These are phyloP conservation scores for Hanseniaspora mollemarum DNA, from an alignment of 805 yeast genomes.

Conservation along the genomic window DNA sequence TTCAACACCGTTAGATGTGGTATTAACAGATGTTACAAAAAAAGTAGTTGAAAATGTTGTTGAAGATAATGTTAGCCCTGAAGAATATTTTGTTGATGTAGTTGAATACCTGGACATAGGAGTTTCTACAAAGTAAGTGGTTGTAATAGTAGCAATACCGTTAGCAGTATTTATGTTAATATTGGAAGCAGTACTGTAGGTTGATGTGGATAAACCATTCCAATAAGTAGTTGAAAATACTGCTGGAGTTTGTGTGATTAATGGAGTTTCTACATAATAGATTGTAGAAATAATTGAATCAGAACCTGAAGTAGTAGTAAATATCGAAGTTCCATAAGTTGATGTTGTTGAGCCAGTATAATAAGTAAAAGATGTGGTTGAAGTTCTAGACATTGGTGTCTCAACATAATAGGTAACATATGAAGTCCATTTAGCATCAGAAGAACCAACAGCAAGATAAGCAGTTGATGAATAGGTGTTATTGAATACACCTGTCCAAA, in stretches of 20 bases:
- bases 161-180: slow-evolving; percentile 13
- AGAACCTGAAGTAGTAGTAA: neutral
- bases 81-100: slow-evolving; percentile 2
- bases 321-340: slow-evolving; percentile 2
- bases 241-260: slow-evolving; percentile 10
- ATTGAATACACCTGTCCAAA: slow-evolving; percentile 17
- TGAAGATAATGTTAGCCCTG: neutral
- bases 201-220: slow-evolving; percentile 17
- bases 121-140: slow-evolving; percentile 19
- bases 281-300: neutral
- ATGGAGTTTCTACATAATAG: slow-evolving; percentile 14
- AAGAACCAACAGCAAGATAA: slow-evolving; percentile 16
- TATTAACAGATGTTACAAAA: neutral
- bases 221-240: slow-evolving; percentile 11
- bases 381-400: slow-evolving; percentile 17
- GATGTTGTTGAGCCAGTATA: slow-evolving; percentile 13
- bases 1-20: neutral
- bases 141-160: slow-evolving; percentile 17
- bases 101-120: slow-evolving; percentile 17
- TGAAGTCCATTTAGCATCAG: slow-evolving; percentile 16
- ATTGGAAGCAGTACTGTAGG: slow-evolving; percentile 16
- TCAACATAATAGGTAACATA: slow-evolving; percentile 18
- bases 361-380: slow-evolving; percentile 6
- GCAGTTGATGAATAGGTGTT: slow-evolving; percentile 15
- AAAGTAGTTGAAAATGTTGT: slow-evolving; percentile 13